Conservation (phyloP, 2,329 filamentous ascomycete genomes). For the Colletotrichum musicola region DNA sequence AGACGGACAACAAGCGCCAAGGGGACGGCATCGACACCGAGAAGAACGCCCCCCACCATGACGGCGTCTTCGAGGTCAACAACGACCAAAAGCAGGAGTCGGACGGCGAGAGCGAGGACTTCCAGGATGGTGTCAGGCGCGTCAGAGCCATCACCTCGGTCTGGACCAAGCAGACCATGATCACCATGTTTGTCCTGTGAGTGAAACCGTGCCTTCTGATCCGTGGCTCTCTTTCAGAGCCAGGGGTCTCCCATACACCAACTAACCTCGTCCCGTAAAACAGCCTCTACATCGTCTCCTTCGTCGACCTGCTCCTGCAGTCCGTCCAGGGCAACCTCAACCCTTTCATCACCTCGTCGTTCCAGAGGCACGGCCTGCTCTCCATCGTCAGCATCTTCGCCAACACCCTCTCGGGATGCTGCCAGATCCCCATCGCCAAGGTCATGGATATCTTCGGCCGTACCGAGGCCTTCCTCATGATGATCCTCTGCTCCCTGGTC, state of each 20-base stretch:
- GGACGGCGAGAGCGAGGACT: constrained; percentile 45
- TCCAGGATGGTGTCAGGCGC: constrained; percentile 54
- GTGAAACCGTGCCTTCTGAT: constrained; percentile 30
- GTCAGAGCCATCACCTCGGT: constrained; percentile 48
- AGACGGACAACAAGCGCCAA: constrained; percentile 8
- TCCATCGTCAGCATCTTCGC: constrained; percentile 75
- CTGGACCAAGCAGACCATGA: constrained; percentile 51
- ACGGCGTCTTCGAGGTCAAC: constrained; percentile 30
- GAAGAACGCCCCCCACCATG: constrained; percentile 25
- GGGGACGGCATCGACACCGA: constrained; percentile 26
- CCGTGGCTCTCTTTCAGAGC: background rate
- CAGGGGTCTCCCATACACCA: background rate
- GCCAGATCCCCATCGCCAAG: constrained; percentile 59
- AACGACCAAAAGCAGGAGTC: constrained; percentile 14
- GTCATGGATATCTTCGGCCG: constrained; percentile 63
- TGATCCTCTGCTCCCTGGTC: constrained; percentile 59
- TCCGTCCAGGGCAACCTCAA: constrained; percentile 54
- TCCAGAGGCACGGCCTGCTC: constrained; percentile 73
- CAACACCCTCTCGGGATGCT: constrained; percentile 53
- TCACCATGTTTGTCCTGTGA: constrained; percentile 55
- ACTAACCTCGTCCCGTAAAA: background rate
- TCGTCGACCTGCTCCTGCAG: constrained; percentile 51
- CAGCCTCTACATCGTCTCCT: constrained; percentile 55
- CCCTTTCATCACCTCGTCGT: constrained; percentile 70
- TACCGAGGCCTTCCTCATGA: constrained; percentile 57